Evolutionary conservation across 805 yeast species (phyloP), one percentile per base, ranked within the genome.

Genomic region (Wickerhamiella australiensis): DNA sequence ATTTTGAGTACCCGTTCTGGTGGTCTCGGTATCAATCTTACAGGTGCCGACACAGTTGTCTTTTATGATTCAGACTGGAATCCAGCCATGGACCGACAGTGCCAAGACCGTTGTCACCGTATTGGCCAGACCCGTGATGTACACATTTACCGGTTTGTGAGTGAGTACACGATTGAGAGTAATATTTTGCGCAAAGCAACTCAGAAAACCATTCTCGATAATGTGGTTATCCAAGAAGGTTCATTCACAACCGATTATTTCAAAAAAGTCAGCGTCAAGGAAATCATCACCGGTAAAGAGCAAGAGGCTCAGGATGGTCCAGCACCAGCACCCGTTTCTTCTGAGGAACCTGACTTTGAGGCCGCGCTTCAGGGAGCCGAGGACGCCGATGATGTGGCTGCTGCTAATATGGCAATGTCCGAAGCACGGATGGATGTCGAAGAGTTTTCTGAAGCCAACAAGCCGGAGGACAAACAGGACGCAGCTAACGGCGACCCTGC

Each of bases 21-120:
- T 65, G 99, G 99, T 33, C 72, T 94, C 57, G 99, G 99, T 63
- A 92, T 92, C 64, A 92, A 92, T 61, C 69, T 92, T 56, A 92
- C 98, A 0, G 99, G 97, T 61, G 99, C 99, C 0, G 99, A 92
- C 61, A 92, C 98, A 0, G 99, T 92, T 41, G 86, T 92, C 6
- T 94, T 92, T 67, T 92, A 94, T 64, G 99, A 92, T 66, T 86
- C 96, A 2, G 98, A 90, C 66, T 90, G 98, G 98, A 92, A 92
- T 62, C 99, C 99, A 2, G 95, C 97, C 1, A 92, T 92, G 96
- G 99, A 92, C 65, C 86, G 87, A 62, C 99, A 92, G 67, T 92
- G 98, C 68, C 98, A 92, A 66, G 99, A 92, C 67, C 80, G 99
- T 65, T 92, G 97, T 68, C 99, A 92, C 65, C 82, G 99, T 71